Evolutionary conservation across 345 rosid species (phyloP), one percentile per base, ranked within the genome.

Genomic region (Aquilaria malaccensis): DNA sequence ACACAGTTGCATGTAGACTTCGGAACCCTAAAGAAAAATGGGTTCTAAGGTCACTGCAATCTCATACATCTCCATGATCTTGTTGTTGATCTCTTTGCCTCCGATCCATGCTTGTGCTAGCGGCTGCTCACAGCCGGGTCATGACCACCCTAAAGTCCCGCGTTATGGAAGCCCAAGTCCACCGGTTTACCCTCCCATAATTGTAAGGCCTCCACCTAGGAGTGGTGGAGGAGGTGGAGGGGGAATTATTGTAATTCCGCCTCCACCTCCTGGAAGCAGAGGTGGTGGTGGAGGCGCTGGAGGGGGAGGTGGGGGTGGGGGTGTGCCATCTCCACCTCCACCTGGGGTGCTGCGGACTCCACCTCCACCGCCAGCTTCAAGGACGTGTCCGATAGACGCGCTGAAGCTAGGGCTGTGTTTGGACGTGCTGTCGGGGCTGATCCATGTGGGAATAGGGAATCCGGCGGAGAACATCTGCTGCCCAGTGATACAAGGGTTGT

Each of bases 401-500:
- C 50, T 85, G 13, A 88, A 88, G 70, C 77, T 88, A 3, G 92
- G 91, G 41, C 78, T 82, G 3, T 88, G 96, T 72, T 82, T 88
- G 12, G 84, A 82, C 60, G 82, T 77, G 67, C 71, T 82, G 15
- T 91, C 83, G 55, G 96, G 96, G 65, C 67, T 85, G 57, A 81
- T 83, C 63, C 96, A 85, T 60, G 70, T 88, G 69, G 92, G 96
- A 30, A 56, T 83, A 31, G 96, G 89, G 30, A 74, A 83, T 59
- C 87, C 89, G 4, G 92, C 80, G 53, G 87, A 78, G 64, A 88
- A 83, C 58, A 66, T 70, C 41, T 88, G 96, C 61, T 88, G 96
- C 70, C 92, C 96, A 43, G 76, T 88, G 63, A 65, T 88, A 45
- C 14, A 59, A 65, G 96, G 96, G 47, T 64, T 88, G 64, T 66